Evolutionary conservation across 495 filamentous ascomycete genomes (phyloP), one percentile per base, ranked within the genome.

Genomic region (Apodospora peruviana): DNA sequence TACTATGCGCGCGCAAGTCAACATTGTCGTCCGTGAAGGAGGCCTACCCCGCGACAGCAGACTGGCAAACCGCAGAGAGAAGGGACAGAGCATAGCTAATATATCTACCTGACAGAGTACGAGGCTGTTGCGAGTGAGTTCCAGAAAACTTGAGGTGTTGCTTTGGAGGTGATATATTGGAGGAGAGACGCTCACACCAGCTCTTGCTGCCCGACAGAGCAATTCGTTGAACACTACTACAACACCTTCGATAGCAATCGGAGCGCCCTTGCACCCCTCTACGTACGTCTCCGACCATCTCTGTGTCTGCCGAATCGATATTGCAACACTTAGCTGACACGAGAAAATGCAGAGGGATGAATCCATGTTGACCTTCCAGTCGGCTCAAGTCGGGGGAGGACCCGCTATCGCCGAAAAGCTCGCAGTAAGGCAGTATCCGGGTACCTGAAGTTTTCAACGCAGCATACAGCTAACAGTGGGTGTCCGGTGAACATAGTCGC

Each of bases 301-400:
- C n/a, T n/a, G n/a, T n/a, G n/a, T n/a, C n/a, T n/a, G n/a, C n/a
- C n/a, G n/a, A n/a, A n/a, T n/a, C n/a, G n/a, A n/a, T 14, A 32
- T 32, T 32, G 7, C 27, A 32, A 32, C n/a, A n/a, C n/a, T 41
- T 20, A 27, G 27, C 23, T 36, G 24, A 47, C 20, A 23, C 23
- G 17, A 14, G 18, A 22, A 23, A 22, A 17, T 20, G 64, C 45
- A 97, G 91, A 83, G 89, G 50, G 79, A 84, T 1, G 63, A 84
- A 37, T 97, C 93, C 36, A 94, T 94, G 86, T 75, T 97, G 75
- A 97, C 91, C 21, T 97, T 96, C 63, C 87, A 98, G 78, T 79
- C 70, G 27, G 43, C 57, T 23, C 74, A 82, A 12, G 50, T 77
- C 25, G 71, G 76, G 52, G 91, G 91, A 50, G 64, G 70, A 3